phyloP scores from a whole-genome alignment of 208 protist species.

The Leishmania arabica region DNA sequence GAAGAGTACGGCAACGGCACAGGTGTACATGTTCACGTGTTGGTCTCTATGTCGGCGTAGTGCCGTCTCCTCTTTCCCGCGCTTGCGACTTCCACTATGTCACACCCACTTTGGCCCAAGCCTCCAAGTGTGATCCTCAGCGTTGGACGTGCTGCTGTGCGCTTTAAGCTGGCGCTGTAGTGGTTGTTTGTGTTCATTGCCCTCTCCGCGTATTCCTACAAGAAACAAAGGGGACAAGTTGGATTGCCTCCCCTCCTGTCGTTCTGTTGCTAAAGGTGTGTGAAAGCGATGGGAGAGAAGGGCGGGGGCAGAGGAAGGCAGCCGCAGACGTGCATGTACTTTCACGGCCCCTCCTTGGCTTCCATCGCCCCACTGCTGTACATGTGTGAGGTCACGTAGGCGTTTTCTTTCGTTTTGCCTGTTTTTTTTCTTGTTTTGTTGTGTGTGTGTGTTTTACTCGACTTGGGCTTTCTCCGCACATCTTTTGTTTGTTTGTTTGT shows the following conservation, averaged over 20 bases:
- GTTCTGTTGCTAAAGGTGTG: not conserved
- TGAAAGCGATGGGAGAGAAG: not conserved
- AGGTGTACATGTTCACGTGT: not conserved
- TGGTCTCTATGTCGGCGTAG: not conserved
- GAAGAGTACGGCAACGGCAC: not conserved
- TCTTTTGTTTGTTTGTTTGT: not conserved
- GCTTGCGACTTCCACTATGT: not conserved
- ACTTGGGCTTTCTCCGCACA: not conserved
- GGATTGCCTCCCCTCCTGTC: not conserved
- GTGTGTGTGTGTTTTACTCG: no score
- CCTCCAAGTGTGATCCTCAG: not conserved
- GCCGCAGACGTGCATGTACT: not conserved
- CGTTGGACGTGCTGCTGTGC: not conserved
- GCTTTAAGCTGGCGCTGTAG: not conserved
- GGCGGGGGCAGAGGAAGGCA: not conserved
- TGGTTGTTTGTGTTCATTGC: not conserved
- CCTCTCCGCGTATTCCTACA: not conserved
- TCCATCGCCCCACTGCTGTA: not conserved
- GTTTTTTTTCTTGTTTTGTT: not conserved
- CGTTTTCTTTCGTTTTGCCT: not conserved
- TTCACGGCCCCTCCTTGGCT: not conserved
- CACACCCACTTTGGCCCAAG: not conserved
- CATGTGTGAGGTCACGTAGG: not conserved
- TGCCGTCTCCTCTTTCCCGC: not conserved
- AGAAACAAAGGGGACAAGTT: not conserved